Base-by-base conservation (phyloP, 2,329 filamentous ascomycete species). In the Ascocoryne sarcoides region DNA sequence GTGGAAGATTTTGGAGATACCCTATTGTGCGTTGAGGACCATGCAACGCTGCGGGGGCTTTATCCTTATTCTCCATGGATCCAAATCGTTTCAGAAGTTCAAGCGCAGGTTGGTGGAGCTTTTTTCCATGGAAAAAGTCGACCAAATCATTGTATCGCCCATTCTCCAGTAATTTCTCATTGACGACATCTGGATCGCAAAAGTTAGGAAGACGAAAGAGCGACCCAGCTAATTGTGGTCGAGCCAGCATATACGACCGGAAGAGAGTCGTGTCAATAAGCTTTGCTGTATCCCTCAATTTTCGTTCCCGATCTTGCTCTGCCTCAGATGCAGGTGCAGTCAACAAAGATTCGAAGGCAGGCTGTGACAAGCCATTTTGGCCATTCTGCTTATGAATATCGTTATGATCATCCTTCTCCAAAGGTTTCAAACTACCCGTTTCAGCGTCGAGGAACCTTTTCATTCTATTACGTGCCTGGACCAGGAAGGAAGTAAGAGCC, bases 111-210 rank as follows among this genome's bases (percentile, higher is more conserved):
- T 82, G 78, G 62, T 98, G 92, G 30, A 96, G 72, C 60, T 83
- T 89, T 66, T 98, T 98, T 48, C 92, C 92, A 55, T 93, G 87
- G 51, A 96, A 80, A 59, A 98, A 98, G 60, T 96, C 90, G n/a
- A 98, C 88, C 2, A 98, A 69, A 63, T 96, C 90, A 37, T 82
- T 90, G 62, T 94, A 95, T 21, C 89, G 79, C 43, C 84, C 84
- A 30, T 82, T 86, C 59, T 95, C 86, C 44, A 95, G 79, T 4
- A 98, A 68, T 54, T 88, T 88, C 61, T 95, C 85, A 58, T 95
- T 92, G 16, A 98, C 90, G 2, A 96, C 92, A 20, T 86, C 82
- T 0, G 92, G 90, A 54, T 98, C 90, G 61, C 92, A 96, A 59
- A 95, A 96, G 60, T 98, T 98, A 57, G 89, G 82, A 37, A 96